Percentiles rank a stretch among this genome's conserved stretches.
phyloP scores from a whole-genome alignment of 169 alveolate genomes.

The Blepharisma undulans region DNA sequence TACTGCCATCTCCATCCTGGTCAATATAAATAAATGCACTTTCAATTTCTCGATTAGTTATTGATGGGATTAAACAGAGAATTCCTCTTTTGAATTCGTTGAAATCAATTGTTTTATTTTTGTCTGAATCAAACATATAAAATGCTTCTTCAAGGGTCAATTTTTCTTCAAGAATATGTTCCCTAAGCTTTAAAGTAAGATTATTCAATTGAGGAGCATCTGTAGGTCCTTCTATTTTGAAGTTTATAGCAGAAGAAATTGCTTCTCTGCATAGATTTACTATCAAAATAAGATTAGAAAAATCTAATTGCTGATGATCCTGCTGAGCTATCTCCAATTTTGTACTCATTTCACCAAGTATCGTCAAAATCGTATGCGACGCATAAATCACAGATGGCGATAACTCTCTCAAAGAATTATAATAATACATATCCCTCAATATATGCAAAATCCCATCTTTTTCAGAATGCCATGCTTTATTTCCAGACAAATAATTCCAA shows the following conservation, averaged over 20 bases:
- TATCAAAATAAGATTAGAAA: conserved; percentile 5
- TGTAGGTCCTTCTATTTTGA: background rate
- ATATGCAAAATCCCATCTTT: conserved; percentile 36
- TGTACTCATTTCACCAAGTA: background rate
- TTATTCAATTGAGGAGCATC: background rate
- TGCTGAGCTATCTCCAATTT: background rate
- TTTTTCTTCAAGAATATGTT: conserved; percentile 20
- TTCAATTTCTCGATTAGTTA: background rate
- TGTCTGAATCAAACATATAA: conserved; percentile 26
- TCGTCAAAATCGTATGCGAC: background rate
- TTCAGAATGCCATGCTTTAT: background rate
- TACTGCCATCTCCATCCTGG: background rate
- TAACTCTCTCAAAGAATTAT: background rate
- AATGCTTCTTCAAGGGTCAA: conserved; percentile 31
- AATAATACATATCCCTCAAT: background rate
- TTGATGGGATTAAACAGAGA: background rate
- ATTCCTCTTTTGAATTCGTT: conserved; percentile 39
- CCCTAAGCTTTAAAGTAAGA: background rate
- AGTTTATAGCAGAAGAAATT: background rate
- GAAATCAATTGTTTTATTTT: background rate
- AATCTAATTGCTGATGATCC: background rate
- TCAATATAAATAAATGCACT: background rate
- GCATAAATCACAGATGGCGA: background rate
- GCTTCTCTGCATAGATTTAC: conserved; percentile 28
- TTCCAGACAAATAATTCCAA: conserved; percentile 36